These are phyloP conservation scores for Cyclanthera cordifolia DNA, from an alignment of 306 rosid species.

Conservation along the genomic window DNA sequence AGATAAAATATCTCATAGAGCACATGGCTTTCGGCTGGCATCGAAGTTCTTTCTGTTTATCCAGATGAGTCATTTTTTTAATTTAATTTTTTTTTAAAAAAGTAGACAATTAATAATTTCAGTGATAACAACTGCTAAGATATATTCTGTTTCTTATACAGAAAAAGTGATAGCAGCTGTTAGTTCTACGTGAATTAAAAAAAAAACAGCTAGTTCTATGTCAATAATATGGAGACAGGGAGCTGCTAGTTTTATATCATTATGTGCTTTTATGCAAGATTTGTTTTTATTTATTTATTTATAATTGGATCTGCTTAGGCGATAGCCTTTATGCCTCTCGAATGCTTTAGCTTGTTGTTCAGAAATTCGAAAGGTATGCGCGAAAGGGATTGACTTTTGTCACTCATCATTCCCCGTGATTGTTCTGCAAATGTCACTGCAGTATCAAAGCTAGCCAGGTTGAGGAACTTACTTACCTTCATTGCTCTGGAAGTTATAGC, in stretches of 20 bases:
- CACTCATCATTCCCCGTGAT: constrained; percentile 24
- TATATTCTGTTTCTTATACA: too few species aligned
- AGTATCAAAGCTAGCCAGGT: constrained; percentile 96
- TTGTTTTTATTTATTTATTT: neutral
- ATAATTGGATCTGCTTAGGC: neutral
- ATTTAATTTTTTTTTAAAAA: too few species aligned
- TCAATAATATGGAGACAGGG: neutral
- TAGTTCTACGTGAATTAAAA: too few species aligned
- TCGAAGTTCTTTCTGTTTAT: too few species aligned
- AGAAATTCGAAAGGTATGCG: constrained; percentile 3
- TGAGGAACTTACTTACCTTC: constrained; percentile 82
- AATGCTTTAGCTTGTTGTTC: too few species aligned
- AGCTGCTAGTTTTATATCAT: too few species aligned
- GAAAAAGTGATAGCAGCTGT: neutral
- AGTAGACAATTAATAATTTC: too few species aligned
- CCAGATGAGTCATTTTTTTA: too few species aligned
- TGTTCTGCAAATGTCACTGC: constrained; percentile 86
- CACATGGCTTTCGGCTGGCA: too few species aligned
- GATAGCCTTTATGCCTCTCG: neutral
- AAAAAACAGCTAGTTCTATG: neutral
- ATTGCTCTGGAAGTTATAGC: constrained; percentile 40
- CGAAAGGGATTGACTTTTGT: constrained; percentile 17
- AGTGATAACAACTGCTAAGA: too few species aligned
- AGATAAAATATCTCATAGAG: too few species aligned
- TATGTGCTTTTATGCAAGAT: neutral